phyloP scores from a whole-genome alignment of 495 filamentous ascomycete species.

The Aspergillus wentii region DNA sequence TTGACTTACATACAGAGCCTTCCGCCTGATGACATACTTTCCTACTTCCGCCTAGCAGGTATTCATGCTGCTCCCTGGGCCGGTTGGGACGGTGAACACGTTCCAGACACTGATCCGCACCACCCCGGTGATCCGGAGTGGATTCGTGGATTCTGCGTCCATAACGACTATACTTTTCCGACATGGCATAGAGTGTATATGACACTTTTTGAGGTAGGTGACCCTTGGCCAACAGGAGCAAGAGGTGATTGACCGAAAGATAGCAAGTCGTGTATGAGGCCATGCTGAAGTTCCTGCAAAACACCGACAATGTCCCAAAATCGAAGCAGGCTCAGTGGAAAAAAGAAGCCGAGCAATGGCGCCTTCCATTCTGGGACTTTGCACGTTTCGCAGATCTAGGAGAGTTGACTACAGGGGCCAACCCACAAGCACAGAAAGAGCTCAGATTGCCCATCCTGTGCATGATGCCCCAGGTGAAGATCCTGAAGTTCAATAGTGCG shows the following conservation, averaged over 20 bases:
- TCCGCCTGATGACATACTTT: neutral
- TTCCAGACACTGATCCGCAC: neutral
- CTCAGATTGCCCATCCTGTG: constrained; percentile 3
- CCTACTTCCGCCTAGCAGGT: constrained; percentile 5
- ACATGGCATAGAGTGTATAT: constrained; percentile 6
- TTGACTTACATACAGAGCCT: constrained; percentile 1
- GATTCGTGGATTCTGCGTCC: constrained; percentile 1
- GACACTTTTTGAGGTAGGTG: constrained; percentile 3
- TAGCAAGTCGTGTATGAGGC: constrained; percentile 3
- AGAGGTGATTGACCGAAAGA: neutral
- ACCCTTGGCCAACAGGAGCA: neutral
- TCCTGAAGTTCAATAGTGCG: neutral
- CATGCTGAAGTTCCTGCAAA: constrained; percentile 1
- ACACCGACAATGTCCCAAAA: too few species aligned
- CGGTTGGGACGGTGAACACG: neutral
- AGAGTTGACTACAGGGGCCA: neutral
- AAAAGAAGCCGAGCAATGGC: constrained; percentile 3
- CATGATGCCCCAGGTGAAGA: constrained; percentile 2
- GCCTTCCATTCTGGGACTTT: constrained; percentile 8
- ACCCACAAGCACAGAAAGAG: too few species aligned
- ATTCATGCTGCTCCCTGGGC: constrained; percentile 3
- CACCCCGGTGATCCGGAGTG: neutral
- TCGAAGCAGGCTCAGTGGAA: neutral
- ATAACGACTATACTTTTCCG: constrained; percentile 6
- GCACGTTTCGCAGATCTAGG: constrained; percentile 1